These are phyloP conservation scores for Beauveria sp. DNA, from an alignment of 2,329 filamentous ascomycete species.

Conservation along the genomic window DNA sequence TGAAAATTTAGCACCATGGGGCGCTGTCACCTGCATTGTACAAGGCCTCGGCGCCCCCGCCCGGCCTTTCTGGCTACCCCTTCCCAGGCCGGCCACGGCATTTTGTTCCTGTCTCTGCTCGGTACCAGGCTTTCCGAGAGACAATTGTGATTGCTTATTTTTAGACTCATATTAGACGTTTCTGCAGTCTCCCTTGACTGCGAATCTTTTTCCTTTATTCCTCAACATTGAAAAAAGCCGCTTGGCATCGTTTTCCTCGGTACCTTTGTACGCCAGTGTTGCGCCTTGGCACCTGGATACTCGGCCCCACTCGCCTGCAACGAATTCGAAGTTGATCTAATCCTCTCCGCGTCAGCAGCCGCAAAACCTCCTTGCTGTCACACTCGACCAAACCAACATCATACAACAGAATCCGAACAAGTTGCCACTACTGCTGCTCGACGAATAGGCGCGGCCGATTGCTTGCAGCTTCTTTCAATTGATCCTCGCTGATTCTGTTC, in stretches of 20 bases:
- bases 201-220: background rate
- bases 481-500: background rate
- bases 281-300: background rate
- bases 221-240: background rate
- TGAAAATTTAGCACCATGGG: background rate
- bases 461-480: background rate
- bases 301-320: constrained; percentile 4
- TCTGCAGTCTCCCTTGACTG: background rate
- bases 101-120: background rate
- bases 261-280: background rate
- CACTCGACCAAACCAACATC: background rate
- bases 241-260: background rate
- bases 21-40: background rate
- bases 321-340: constrained; percentile 6
- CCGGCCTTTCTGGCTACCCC: background rate
- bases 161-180: background rate
- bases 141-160: background rate
- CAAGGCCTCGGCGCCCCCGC: background rate
- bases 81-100: background rate
- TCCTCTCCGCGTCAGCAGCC: background rate
- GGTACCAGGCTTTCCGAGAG: background rate
- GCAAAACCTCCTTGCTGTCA: background rate
- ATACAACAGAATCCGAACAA: background rate
- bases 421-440: background rate
- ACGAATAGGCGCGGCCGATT: background rate